These are phyloP conservation scores for Aureobasidium sp. DNA, from an alignment of 2,329 filamentous ascomycete genomes.

Conservation along the genomic window DNA sequence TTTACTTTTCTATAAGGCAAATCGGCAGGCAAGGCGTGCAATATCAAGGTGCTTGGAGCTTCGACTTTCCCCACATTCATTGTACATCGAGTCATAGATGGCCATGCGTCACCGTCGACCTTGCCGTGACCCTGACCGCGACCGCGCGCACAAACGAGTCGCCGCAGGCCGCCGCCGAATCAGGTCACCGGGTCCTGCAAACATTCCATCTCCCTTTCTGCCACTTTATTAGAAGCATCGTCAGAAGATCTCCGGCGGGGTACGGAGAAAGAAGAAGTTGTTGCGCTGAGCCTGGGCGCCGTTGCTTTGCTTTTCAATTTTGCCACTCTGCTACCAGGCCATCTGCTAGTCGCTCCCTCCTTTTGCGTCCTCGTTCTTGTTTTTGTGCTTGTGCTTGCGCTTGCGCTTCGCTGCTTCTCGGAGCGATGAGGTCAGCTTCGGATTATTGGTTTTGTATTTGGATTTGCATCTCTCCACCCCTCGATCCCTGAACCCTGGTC, in stretches of 20 bases:
- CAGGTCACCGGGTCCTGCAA: neutral
- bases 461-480: neutral
- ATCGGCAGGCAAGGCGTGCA: neutral
- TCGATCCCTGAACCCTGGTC: neutral
- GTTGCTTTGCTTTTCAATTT: neutral
- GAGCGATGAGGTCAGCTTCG: neutral
- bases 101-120: neutral
- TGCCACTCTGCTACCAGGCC: neutral
- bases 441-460: neutral
- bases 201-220: neutral
- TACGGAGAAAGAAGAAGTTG: neutral
- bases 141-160: neutral
- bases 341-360: neutral
- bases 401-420: neutral
- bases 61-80: neutral
- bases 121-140: neutral
- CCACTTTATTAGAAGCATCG: neutral
- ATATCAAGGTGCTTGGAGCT: conserved; percentile 10
- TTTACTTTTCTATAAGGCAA: neutral
- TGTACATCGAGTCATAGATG: neutral
- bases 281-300: neutral
- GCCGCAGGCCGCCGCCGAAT: neutral
- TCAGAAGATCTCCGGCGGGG: neutral
- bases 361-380: neutral
- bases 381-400: too few species aligned